Conservation (phyloP, 306 rosid genomes). For the Cucurbita pepo region DNA sequence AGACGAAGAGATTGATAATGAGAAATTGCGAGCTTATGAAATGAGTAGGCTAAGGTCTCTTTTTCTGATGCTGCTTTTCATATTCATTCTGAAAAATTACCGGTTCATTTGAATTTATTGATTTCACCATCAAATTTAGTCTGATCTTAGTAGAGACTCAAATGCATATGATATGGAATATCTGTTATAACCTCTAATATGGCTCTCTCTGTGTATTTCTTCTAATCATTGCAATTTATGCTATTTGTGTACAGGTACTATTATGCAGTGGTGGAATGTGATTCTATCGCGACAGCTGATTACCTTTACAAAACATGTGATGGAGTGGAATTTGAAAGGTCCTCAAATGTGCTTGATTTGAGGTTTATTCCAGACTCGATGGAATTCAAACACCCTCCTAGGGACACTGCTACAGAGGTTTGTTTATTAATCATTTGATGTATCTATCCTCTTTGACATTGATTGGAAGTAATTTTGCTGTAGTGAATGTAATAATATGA, state of each 20-base stretch:
- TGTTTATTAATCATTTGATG: neutral
- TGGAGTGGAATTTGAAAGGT: conserved; percentile 54
- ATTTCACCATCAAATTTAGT: neutral
- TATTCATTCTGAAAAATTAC: neutral
- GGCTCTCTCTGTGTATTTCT: neutral
- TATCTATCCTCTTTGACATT: neutral
- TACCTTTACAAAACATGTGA: conserved; percentile 68
- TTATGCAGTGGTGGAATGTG: conserved; percentile 77
- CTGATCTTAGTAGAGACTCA: neutral
- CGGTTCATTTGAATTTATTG: neutral
- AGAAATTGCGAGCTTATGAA: conserved; percentile 75
- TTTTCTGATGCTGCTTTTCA: neutral
- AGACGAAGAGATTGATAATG: conserved; percentile 22
- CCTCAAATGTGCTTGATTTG: conserved; percentile 73
- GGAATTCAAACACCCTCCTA: conserved; percentile 61
- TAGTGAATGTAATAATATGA: neutral
- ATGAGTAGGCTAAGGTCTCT: conserved; percentile 58
- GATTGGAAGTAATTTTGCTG: neutral
- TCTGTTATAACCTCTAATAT: neutral
- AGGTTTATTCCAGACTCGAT: conserved; percentile 83
- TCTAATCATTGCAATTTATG: neutral
- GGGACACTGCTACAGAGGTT: conserved; percentile 72
- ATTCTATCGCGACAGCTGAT: conserved; percentile 60
- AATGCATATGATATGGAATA: neutral
- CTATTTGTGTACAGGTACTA: conserved; percentile 39